These are phyloP conservation scores for Pseudopyrenochaeta lycopersici DNA, from an alignment of 2,329 filamentous ascomycete genomes.

Conservation along the genomic window DNA sequence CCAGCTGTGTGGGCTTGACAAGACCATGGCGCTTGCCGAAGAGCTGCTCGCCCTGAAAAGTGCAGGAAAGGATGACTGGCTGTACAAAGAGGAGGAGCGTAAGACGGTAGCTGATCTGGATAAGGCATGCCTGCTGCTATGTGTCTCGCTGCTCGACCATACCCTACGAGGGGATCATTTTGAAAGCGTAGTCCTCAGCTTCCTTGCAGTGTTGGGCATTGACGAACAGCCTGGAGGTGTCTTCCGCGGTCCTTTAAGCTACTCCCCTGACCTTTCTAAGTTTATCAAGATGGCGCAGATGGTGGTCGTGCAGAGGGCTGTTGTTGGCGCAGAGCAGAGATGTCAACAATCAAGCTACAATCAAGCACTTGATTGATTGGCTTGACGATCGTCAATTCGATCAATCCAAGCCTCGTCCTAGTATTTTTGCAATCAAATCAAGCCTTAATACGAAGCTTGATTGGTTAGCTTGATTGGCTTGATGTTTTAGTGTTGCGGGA, in stretches of 20 bases:
- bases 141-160: conserved; percentile 24
- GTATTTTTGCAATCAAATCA: too few relatives aligned
- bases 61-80: neutral
- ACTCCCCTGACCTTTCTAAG: conserved; percentile 21
- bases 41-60: conserved; percentile 1
- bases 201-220: conserved; percentile 19
- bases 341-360: too few relatives aligned
- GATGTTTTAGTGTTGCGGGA: too few relatives aligned
- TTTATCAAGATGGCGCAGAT: conserved; percentile 31
- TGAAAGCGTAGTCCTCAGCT: conserved; percentile 21
- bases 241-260: conserved; percentile 12
- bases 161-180: conserved; percentile 18
- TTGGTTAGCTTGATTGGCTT: too few relatives aligned
- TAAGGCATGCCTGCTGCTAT: conserved; percentile 18
- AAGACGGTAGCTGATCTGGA: neutral
- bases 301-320: conserved; percentile 23
- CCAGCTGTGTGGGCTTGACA: conserved; percentile 7
- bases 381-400: too few relatives aligned
- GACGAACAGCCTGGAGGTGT: conserved; percentile 4
- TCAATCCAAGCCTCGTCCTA: too few relatives aligned
- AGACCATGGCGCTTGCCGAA: conserved; percentile 1
- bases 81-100: neutral
- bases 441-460: too few relatives aligned
- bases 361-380: too few relatives aligned
- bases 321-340: conserved; percentile 9